Conservation (phyloP, 768 basidiomycete genomes). For the Mycena belliarum region DNA sequence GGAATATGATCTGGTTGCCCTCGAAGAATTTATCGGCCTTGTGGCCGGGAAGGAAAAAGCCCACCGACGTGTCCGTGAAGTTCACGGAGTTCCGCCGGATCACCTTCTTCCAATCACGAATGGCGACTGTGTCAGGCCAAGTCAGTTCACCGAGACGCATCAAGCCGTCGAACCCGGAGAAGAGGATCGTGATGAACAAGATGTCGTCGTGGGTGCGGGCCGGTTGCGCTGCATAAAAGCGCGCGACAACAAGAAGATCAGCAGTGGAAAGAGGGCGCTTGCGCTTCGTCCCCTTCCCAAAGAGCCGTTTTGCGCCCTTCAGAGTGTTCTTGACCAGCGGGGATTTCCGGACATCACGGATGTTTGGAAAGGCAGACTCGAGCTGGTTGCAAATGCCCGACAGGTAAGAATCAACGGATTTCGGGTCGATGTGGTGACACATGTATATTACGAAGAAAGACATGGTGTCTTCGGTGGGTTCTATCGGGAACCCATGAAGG, state of each 20-base stretch:
- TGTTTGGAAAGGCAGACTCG: constrained; percentile 34
- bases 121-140: constrained; percentile 23
- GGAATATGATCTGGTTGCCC: too few relatives aligned
- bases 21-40: too few relatives aligned
- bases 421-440: constrained; percentile 38
- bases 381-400: constrained; percentile 41
- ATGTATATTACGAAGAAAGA: too few relatives aligned
- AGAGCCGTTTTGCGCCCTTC: constrained; percentile 29
- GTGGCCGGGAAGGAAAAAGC: constrained; percentile 35
- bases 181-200: constrained; percentile 30
- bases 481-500: too few relatives aligned
- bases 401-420: constrained; percentile 37
- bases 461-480: too few relatives aligned
- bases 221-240: not conserved
- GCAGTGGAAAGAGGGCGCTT: constrained; percentile 29
- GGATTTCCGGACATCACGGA: constrained; percentile 24
- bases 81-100: constrained; percentile 25
- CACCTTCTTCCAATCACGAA: constrained; percentile 26
- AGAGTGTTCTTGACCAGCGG: constrained; percentile 31
- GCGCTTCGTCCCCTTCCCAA: constrained; percentile 19
- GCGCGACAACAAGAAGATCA: constrained; percentile 15
- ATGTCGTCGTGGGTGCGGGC: constrained; percentile 22
- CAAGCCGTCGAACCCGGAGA: constrained; percentile 33
- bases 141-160: constrained; percentile 35
- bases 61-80: constrained; percentile 21